These are phyloP conservation scores for Alternaria alternata DNA, from an alignment of 2,329 filamentous ascomycete genomes.

Conservation along the genomic window DNA sequence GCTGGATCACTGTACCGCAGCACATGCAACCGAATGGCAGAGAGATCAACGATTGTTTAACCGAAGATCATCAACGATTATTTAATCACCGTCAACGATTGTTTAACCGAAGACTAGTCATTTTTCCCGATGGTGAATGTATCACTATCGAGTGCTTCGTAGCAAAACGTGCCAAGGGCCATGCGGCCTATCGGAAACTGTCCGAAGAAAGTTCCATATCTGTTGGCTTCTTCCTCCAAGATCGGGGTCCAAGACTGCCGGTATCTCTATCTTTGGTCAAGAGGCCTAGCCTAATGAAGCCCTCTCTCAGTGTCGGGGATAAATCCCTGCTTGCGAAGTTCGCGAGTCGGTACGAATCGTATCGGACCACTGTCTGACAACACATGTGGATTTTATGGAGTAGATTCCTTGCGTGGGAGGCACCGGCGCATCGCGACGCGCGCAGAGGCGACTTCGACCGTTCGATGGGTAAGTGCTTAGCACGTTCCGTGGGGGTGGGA, in stretches of 20 bases:
- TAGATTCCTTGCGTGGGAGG: background rate
- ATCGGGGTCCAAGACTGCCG: constrained; percentile 31
- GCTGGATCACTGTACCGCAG: background rate
- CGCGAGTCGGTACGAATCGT: constrained; percentile 4
- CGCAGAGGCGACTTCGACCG: background rate
- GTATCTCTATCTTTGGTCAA: constrained; percentile 21
- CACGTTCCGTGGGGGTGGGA: too few relatives aligned
- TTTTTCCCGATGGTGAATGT: too few relatives aligned
- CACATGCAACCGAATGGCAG: background rate
- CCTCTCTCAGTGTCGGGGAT: constrained; percentile 34
- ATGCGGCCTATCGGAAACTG: constrained; percentile 38
- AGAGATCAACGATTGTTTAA: background rate
- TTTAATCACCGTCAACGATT: too few relatives aligned
- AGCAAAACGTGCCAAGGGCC: constrained; percentile 45
- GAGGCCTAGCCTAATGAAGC: constrained; percentile 33
- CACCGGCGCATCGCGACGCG: background rate
- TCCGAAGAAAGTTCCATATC: constrained; percentile 34
- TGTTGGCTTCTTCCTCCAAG: constrained; percentile 45
- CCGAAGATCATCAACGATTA: too few relatives aligned
- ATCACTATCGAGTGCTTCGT: constrained; percentile 28
- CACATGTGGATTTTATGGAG: background rate
- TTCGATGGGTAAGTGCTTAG: background rate
- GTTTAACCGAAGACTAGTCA: too few relatives aligned
- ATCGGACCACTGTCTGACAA: background rate
- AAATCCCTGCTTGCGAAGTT: constrained; percentile 38